phyloP scores from a whole-genome alignment of 768 basidiomycete genomes.

The Podaxis sp. region DNA sequence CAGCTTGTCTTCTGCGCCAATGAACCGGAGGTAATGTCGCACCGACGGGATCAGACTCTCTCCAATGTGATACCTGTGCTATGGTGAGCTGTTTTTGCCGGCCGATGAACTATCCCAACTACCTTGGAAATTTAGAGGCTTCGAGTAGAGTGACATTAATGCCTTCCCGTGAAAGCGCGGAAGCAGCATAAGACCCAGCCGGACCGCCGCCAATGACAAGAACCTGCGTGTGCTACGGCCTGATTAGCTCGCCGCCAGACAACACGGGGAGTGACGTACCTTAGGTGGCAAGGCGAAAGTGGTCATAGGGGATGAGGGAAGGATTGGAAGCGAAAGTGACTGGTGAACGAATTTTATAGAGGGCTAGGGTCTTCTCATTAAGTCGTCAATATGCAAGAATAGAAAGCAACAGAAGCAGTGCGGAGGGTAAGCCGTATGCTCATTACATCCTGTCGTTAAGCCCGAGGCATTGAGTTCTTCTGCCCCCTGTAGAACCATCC shows the following conservation, averaged over 20 bases:
- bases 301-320: constrained; percentile 22
- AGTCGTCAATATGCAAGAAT: constrained; percentile 7
- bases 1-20: constrained; percentile 51
- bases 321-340: constrained; percentile 12
- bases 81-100: neutral
- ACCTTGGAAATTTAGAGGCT: constrained; percentile 51
- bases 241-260: neutral
- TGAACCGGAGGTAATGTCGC: constrained; percentile 55
- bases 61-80: constrained; percentile 48
- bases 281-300: constrained; percentile 27
- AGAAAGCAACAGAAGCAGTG: constrained; percentile 1
- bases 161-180: constrained; percentile 52
- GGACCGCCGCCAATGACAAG: constrained; percentile 52
- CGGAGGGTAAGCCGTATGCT: constrained; percentile 10
- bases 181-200: constrained; percentile 52
- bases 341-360: constrained; percentile 7
- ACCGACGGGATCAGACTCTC: constrained; percentile 60
- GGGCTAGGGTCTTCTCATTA: neutral
- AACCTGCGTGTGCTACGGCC: constrained; percentile 34
- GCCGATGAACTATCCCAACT: neutral
- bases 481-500: constrained; percentile 11
- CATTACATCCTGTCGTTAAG: constrained; percentile 9
- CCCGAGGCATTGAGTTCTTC: constrained; percentile 9
- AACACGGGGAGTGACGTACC: constrained; percentile 15
- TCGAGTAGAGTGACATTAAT: constrained; percentile 50